Evolutionary conservation across 2,329 filamentous ascomycete genomes (phyloP).

Genomic region (Basipetospora chlamydospora): DNA sequence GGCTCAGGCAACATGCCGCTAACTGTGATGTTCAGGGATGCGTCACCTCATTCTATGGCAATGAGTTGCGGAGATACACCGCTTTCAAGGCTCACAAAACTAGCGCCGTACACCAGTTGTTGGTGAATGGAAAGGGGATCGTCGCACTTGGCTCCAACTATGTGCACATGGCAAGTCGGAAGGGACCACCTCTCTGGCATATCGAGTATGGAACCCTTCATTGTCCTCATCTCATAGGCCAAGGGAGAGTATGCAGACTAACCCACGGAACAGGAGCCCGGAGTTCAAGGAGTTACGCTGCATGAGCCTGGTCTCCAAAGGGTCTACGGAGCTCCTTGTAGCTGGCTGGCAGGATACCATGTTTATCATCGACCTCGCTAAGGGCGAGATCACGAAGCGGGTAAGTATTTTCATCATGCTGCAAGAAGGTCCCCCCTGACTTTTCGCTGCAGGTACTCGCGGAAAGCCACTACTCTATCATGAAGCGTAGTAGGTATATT

Average conservation of each 20-base stretch:
- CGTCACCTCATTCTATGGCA: conserved; percentile 75
- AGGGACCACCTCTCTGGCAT: conserved; percentile 80
- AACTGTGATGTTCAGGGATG: conserved; percentile 46
- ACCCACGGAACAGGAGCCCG: conserved; percentile 3
- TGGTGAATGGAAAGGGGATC: conserved; percentile 84
- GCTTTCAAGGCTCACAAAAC: conserved; percentile 76
- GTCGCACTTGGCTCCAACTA: conserved; percentile 71
- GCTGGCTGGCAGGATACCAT: conserved; percentile 78
- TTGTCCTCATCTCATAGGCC: no score
- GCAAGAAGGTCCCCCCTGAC: no score
- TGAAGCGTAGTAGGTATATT: conserved; percentile 82
- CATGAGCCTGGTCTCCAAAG: conserved; percentile 89
- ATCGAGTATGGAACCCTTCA: conserved; percentile 42
- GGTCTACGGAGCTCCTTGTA: conserved; percentile 68
- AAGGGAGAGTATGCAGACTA: conserved; percentile 7
- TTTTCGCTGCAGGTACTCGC: conserved; percentile 51
- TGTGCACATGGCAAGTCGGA: conserved; percentile 75
- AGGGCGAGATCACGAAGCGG: conserved; percentile 58
- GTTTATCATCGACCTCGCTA: conserved; percentile 59
- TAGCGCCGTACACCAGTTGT: conserved; percentile 70
- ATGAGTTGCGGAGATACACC: conserved; percentile 76
- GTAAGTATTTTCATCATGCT: no score
- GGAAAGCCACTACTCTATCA: conserved; percentile 69
- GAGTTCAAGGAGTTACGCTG: conserved; percentile 80
- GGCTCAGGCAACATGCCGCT: background rate